These are phyloP conservation scores for Mortierella claussenii DNA, from an alignment of 192 early-diverging fungal genomes.

Conservation along the genomic window DNA sequence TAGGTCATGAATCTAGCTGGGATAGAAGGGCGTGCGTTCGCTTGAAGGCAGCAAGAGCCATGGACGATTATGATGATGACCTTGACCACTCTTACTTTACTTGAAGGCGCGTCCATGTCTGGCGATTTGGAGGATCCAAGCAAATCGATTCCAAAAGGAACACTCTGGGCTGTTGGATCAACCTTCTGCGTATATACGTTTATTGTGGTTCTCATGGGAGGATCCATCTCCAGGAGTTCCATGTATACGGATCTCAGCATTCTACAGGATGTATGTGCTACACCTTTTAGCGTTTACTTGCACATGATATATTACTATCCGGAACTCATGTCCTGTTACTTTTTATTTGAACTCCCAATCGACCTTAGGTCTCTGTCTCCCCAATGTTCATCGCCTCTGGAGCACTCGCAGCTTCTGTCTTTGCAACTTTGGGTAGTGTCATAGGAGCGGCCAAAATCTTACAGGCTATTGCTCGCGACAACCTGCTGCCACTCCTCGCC, in stretches of 20 bases:
- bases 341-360: background rate
- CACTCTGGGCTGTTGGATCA: conserved; percentile 67
- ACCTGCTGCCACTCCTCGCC: conserved; percentile 63
- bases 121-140: conserved; percentile 73
- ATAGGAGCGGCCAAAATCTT: conserved; percentile 71
- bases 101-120: conserved; percentile 72
- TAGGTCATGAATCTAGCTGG: too few species aligned
- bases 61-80: too few species aligned
- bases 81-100: background rate
- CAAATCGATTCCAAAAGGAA: conserved; percentile 75
- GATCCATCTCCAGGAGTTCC: conserved; percentile 65
- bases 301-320: too few species aligned
- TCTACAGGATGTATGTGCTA: conserved; percentile 63
- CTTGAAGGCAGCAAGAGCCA: too few species aligned
- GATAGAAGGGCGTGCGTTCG: too few species aligned
- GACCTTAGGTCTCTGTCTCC: conserved; percentile 58
- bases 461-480: conserved; percentile 74
- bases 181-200: conserved; percentile 65
- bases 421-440: conserved; percentile 67
- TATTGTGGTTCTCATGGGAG: conserved; percentile 66
- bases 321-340: too few species aligned
- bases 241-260: conserved; percentile 71
- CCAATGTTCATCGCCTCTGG: conserved; percentile 67
- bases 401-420: conserved; percentile 68
- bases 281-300: too few species aligned